These are phyloP conservation scores for Radiomyces spectabilis DNA, from an alignment of 192 early-diverging fungal genomes.

Conservation along the genomic window DNA sequence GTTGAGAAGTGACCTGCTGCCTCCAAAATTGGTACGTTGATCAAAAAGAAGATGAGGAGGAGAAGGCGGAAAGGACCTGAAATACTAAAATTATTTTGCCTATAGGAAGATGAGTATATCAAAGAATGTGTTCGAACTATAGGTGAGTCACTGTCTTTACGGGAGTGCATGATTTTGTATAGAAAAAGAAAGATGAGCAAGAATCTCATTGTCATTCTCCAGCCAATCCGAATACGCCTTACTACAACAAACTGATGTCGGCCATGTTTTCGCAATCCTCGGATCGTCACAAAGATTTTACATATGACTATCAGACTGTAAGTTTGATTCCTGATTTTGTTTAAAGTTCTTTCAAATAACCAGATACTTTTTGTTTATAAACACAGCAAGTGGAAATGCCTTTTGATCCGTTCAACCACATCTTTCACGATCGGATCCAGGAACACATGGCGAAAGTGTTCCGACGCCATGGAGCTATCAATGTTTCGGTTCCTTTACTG, in stretches of 20 bases:
- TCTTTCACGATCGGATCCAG: slow-evolving; percentile 62
- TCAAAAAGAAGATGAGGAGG: neutral
- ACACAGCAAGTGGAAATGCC: slow-evolving; percentile 19
- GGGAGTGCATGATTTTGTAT: neutral
- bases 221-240: slow-evolving; percentile 80
- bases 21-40: slow-evolving; percentile 48
- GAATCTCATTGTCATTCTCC: neutral
- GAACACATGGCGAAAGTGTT: slow-evolving; percentile 76
- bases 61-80: no score
- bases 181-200: neutral
- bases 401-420: slow-evolving; percentile 52
- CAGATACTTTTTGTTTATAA: slow-evolving; percentile 27
- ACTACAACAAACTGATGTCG: slow-evolving; percentile 74
- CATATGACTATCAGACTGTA: slow-evolving; percentile 73
- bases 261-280: slow-evolving; percentile 71
- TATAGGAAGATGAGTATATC: slow-evolving; percentile 79
- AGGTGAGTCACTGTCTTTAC: slow-evolving; percentile 13
- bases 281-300: slow-evolving; percentile 83
- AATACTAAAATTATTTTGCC: slow-evolving; percentile 4
- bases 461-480: slow-evolving; percentile 75
- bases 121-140: slow-evolving; percentile 87
- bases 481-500: slow-evolving; percentile 74
- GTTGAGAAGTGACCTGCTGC: slow-evolving; percentile 71
- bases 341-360: slow-evolving; percentile 11
- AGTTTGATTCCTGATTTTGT: slow-evolving; percentile 5